These are phyloP conservation scores for Volvox carteri DNA, from an alignment of 163 green algal genomes.

Conservation along the genomic window DNA sequence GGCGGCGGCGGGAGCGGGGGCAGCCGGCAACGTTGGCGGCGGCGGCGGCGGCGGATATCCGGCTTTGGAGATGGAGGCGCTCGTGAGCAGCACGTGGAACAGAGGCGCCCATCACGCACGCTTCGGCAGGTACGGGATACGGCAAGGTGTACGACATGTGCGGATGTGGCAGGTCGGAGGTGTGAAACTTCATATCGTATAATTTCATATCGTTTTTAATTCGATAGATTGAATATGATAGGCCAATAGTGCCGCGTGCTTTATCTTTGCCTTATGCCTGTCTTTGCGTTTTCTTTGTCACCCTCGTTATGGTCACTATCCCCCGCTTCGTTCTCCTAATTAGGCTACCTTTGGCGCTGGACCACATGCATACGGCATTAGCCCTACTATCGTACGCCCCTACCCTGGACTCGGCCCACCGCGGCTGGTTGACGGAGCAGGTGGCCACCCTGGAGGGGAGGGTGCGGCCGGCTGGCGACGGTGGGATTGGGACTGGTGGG, in stretches of 20 bases:
- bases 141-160: neutral
- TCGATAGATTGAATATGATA: too few relatives aligned
- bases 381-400: constrained; percentile 18
- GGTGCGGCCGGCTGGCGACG: neutral
- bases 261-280: too few relatives aligned
- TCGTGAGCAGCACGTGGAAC: constrained; percentile 45
- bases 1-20: neutral
- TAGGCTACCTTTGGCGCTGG: constrained; percentile 20
- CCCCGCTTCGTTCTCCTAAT: neutral
- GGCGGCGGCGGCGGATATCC: constrained; percentile 13
- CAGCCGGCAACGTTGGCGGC: neutral
- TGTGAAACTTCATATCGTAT: too few relatives aligned
- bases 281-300: too few relatives aligned
- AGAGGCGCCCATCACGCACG: constrained; percentile 39
- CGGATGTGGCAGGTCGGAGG: too few relatives aligned
- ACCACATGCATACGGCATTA: constrained; percentile 15
- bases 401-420: neutral
- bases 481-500: neutral
- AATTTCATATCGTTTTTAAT: neutral
- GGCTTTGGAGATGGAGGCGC: constrained; percentile 29
- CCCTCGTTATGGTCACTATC: too few relatives aligned
- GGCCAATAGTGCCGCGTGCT: too few relatives aligned
- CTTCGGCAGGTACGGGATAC: constrained; percentile 30
- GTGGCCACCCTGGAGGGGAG: neutral
- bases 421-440: constrained; percentile 31